These are phyloP conservation scores for Gaeumannomyces tritici DNA, from an alignment of 2,329 filamentous ascomycete species.

Conservation along the genomic window DNA sequence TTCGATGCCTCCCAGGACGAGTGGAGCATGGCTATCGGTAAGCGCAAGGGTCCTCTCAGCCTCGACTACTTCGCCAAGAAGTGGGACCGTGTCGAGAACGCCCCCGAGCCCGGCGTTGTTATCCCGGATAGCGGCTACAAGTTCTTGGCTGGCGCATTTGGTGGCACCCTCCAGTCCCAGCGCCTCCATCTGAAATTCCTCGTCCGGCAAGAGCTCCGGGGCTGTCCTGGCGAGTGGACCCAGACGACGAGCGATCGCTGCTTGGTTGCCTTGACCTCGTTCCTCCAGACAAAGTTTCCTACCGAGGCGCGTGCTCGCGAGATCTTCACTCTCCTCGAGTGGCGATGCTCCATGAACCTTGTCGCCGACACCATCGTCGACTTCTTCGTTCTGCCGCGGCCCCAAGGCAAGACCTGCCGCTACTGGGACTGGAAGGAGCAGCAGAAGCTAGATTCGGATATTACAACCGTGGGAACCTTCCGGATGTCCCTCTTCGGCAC, in stretches of 20 bases:
- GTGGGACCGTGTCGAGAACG: background rate
- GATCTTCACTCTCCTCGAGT: conserved; percentile 3
- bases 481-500: background rate
- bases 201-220: conserved; percentile 1
- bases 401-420: conserved; percentile 1
- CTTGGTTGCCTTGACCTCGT: background rate
- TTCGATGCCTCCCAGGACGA: background rate
- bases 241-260: background rate
- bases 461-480: background rate
- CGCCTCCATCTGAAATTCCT: background rate
- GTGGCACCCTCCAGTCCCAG: background rate
- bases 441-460: background rate
- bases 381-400: background rate
- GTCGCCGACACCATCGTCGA: background rate
- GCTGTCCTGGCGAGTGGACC: conserved; percentile 1
- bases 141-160: conserved; percentile 2
- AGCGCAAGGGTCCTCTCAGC: background rate
- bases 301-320: background rate
- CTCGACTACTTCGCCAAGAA: conserved; percentile 1
- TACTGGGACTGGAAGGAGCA: conserved; percentile 3
- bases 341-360: conserved; percentile 3
- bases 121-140: background rate
- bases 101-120: background rate
- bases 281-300: background rate
- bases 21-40: background rate